A percentile compares a stretch with the other conserved stretches of the same genome.
Evolutionary conservation across 1,284 basidiomycete species (phyloP).

Genomic region (Taiwanofungus camphoratus): DNA sequence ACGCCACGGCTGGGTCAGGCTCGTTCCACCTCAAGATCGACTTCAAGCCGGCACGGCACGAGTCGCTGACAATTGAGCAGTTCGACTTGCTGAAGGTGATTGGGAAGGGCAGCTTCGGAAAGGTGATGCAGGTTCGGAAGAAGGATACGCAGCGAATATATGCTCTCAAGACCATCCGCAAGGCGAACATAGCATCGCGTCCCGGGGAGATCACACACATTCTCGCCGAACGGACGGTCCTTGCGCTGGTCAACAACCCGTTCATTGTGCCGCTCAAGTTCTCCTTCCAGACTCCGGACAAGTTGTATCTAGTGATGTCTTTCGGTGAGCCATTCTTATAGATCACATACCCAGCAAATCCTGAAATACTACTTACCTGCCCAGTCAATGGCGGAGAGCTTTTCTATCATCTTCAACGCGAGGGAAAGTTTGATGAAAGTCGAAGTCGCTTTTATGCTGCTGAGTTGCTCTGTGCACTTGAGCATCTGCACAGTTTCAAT

Average conservation of each 20-base stretch:
- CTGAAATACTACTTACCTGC: too few relatives aligned
- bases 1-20: constrained; percentile 77
- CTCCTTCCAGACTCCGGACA: constrained; percentile 97
- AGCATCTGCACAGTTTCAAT: constrained; percentile 96
- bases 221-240: constrained; percentile 92
- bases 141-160: constrained; percentile 98
- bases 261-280: constrained; percentile 99
- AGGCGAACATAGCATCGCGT: constrained; percentile 96
- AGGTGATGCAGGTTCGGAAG: constrained; percentile 98
- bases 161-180: constrained; percentile 97
- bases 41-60: constrained; percentile 82
- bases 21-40: constrained; percentile 95
- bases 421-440: constrained; percentile 93
- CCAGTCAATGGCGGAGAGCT: constrained; percentile 97
- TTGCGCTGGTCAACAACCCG: constrained; percentile 96
- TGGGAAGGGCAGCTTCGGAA: constrained; percentile 96
- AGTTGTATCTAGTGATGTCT: constrained; percentile 95
- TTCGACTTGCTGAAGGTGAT: constrained; percentile 99
- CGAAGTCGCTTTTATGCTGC: constrained; percentile 96
- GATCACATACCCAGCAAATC: too few relatives aligned
- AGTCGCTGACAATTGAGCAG: constrained; percentile 87
- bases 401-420: constrained; percentile 96
- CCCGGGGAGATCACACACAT: constrained; percentile 98
- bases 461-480: constrained; percentile 89
- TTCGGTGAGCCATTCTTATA: constrained; percentile 62